A percentile compares a stretch with the other conserved stretches of the same genome.
These are phyloP conservation scores for Ophiostoma fasciatum DNA, from an alignment of 2,329 filamentous ascomycete species.

Conservation along the genomic window DNA sequence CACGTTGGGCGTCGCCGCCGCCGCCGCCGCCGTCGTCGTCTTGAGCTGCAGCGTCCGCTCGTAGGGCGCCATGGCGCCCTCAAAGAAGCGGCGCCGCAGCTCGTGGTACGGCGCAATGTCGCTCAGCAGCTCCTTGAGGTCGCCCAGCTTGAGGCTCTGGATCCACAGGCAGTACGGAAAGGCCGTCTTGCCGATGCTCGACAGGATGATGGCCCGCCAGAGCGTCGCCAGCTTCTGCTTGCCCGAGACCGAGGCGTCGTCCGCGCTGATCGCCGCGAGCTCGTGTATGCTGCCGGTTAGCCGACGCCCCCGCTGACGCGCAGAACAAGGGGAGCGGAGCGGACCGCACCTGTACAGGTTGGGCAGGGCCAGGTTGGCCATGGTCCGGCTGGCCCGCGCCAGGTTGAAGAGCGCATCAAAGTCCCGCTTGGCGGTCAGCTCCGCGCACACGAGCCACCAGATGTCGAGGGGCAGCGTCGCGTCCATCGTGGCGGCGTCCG, in stretches of 20 bases:
- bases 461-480: constrained; percentile 40
- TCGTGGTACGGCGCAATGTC: constrained; percentile 25
- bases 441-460: constrained; percentile 43
- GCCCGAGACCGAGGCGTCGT: constrained; percentile 25
- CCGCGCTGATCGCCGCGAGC: constrained; percentile 26
- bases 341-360: constrained; percentile 43
- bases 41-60: constrained; percentile 16
- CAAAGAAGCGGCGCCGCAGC: constrained; percentile 24
- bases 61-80: constrained; percentile 23
- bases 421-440: constrained; percentile 39
- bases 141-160: constrained; percentile 45
- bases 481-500: too few relatives aligned
- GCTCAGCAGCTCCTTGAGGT: constrained; percentile 43
- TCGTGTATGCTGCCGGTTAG: constrained; percentile 34
- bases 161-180: constrained; percentile 59
- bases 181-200: constrained; percentile 44
- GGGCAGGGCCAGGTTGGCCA: constrained; percentile 44
- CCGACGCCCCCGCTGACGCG: too few relatives aligned
- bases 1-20: constrained; percentile 1
- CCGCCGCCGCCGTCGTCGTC: too few relatives aligned
- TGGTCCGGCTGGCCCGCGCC: constrained; percentile 36
- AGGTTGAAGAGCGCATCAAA: constrained; percentile 47
- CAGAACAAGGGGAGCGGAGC: constrained; percentile 6
- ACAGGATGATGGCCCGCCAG: constrained; percentile 55
- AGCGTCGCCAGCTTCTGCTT: constrained; percentile 42